phyloP scores from a whole-genome alignment of 371 early-diverging fungal species.

The Syncephalastrum sp. region DNA sequence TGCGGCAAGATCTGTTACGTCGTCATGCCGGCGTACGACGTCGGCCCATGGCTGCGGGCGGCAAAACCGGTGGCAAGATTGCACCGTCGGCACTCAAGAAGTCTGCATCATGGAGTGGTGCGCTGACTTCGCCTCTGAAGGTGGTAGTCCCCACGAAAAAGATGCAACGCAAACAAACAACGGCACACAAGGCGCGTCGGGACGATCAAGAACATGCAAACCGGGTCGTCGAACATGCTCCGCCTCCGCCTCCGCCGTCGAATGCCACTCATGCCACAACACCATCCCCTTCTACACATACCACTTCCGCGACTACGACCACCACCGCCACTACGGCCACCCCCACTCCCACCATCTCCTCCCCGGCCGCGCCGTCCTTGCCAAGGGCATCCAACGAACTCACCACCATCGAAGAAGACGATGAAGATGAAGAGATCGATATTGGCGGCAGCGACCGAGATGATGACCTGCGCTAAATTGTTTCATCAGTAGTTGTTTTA shows the following conservation, averaged over 20 bases:
- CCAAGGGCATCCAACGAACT: constrained; percentile 8
- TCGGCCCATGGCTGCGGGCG: constrained; percentile 15
- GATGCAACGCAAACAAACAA: constrained; percentile 9
- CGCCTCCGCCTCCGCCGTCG: constrained; percentile 2
- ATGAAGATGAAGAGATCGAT: constrained; percentile 66
- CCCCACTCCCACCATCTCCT: not conserved
- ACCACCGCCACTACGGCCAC: constrained; percentile 1
- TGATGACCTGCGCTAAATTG: constrained; percentile 49
- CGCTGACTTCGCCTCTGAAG: constrained; percentile 15
- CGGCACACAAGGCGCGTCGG: constrained; percentile 1
- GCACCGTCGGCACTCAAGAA: constrained; percentile 25
- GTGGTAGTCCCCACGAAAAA: constrained; percentile 15
- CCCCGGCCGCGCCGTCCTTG: not conserved
- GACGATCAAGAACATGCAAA: constrained; percentile 7
- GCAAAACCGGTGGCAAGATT: constrained; percentile 21
- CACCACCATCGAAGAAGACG: constrained; percentile 37
- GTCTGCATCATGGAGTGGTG: constrained; percentile 33
- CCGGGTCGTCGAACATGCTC: constrained; percentile 18
- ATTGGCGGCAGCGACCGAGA: constrained; percentile 66
- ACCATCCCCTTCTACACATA: constrained; percentile 2
- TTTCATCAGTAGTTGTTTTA: too few species aligned
- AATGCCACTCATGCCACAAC: not conserved
- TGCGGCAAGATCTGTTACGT: too few species aligned
- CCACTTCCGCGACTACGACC: not conserved
- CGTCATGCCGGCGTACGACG: constrained; percentile 12